Base-by-base conservation (phyloP, 23 red algal species). In the Gracilariopsis chorda region DNA sequence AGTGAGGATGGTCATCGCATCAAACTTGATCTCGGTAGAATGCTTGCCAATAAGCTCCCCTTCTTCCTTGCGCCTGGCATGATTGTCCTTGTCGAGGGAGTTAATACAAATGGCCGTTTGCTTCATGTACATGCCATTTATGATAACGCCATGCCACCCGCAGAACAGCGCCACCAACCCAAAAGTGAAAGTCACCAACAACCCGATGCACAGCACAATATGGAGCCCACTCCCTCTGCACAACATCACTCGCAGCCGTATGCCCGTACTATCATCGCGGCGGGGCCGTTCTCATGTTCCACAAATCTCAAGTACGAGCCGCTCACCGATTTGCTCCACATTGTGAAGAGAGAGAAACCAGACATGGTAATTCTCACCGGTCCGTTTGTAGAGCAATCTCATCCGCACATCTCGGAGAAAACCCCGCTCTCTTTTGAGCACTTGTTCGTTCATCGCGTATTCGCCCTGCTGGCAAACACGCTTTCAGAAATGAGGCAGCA, bases 121-220 rank as follows among this genome's bases (percentile, higher is more conserved):
- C 69, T 91, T 82, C 44, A 81, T 36, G 88, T 91, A 3, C 88
- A 91, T 32, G 88, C 88, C 46, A 52, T 91, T 20, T 82, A 91
- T 45, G 88, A 91, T 58, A 91, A 91, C 61, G 57, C 75, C 17
- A 91, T 91, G 57, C 60, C 35, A 3, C n/a, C 47, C 7, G 8
- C 36, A 20, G 11, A 73, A 11, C 67, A 44, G 19, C 37, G 33
- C 7, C 16, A 1, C 28, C 39, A 12, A 19, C 17, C 19, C 67
- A 24, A 73, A 19, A 43, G 43, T 17, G 28, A 56, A 33, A 2
- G 43, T 57, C 14, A 43, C 0, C 39, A 7, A 1, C 21, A 57
- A 10, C 21, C 32, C 20, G 76, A 80, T 21, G 48, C 14, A 14
- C 14, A 55, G n/a, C 16, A 55, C 14, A 55, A 55, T 55, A 16